Base-by-base conservation (phyloP, 495 filamentous ascomycete species). In the Pseudevernia furfuracea region DNA sequence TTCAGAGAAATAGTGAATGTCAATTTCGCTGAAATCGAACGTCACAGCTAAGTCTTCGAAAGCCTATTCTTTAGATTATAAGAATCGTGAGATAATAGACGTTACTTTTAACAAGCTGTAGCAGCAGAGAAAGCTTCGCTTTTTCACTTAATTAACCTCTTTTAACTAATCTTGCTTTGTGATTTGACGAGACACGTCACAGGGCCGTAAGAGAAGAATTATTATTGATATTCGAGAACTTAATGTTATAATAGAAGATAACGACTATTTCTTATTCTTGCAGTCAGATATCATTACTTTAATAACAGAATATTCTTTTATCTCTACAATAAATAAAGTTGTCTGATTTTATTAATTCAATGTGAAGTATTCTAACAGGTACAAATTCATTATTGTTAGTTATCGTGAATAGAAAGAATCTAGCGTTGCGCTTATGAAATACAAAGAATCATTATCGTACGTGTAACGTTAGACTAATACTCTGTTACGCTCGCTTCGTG, bases 301-400 rank as follows among this genome's bases (percentile, higher is more conserved):
- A 9, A 15, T 67, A 23, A 19, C n/a, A 11, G 28, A 49, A 0
- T 59, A 34, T 21, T 1, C 23, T 0, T 64, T 36, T 37, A 60
- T 64, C 11, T 59, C n/a, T 0, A 59, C 37, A 0, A 7, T 64
- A 6, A 28, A 63, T 8, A 12, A 12, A 10, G 21, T 56, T 10
- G n/a, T 9, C 1, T 67, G 58, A 15, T 67, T 67, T 64, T 53
- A 53, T 60, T 48, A 67, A 41, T 67, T 59, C 10, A 14, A 7
- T 15, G 28, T 67, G 10, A 46, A 46, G 36, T 0, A 4, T 43
- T 6, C 3, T n/a, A 23, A 66, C 62, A 7, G 49, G 1, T 57
- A 55, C 62, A 60, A 61, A 14, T 36, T 66, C 14, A 66, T 46
- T 14, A 56, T 66, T 19, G 14, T 44, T 21, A 49, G 6, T 60